Percentiles rank a stretch among this genome's conserved stretches.
Evolutionary conservation across 148 eudicot species (phyloP).

Genomic region (Pouteria glomerata): DNA sequence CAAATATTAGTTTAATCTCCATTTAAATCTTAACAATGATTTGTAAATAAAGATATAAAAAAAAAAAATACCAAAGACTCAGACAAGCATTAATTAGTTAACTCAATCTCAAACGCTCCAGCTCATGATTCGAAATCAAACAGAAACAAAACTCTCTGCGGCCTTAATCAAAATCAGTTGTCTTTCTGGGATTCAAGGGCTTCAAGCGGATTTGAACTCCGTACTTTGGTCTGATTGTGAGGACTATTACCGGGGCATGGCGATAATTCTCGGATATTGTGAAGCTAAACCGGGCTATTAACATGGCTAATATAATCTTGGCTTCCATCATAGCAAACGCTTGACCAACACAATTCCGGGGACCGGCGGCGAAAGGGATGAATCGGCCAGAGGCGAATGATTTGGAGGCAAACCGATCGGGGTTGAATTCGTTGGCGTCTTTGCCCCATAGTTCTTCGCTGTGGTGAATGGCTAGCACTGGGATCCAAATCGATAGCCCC

Average conservation of each 20-base stretch:
- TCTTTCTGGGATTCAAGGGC: conserved; percentile 54
- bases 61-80: no score
- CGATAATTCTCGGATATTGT: conserved; percentile 65
- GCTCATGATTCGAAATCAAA: no score
- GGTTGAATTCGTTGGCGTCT: conserved; percentile 75
- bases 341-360: conserved; percentile 84
- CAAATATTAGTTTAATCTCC: no score
- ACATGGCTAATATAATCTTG: conserved; percentile 72
- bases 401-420: conserved; percentile 61
- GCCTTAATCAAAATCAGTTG: no score
- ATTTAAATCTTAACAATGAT: no score
- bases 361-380: conserved; percentile 81
- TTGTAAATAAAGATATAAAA: no score
- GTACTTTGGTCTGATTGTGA: conserved; percentile 88
- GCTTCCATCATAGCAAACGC: conserved; percentile 83
- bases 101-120: no score
- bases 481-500: conserved; percentile 93
- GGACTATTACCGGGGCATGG: conserved; percentile 77
- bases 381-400: conserved; percentile 50
- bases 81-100: no score
- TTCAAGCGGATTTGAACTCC: conserved; percentile 76
- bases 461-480: conserved; percentile 85
- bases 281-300: conserved; percentile 54
- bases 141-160: no score
- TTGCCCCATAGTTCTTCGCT: conserved; percentile 70